Evolutionary conservation across 1,139 yeast genomes (phyloP).

Genomic region (Williopsis jadinii): DNA sequence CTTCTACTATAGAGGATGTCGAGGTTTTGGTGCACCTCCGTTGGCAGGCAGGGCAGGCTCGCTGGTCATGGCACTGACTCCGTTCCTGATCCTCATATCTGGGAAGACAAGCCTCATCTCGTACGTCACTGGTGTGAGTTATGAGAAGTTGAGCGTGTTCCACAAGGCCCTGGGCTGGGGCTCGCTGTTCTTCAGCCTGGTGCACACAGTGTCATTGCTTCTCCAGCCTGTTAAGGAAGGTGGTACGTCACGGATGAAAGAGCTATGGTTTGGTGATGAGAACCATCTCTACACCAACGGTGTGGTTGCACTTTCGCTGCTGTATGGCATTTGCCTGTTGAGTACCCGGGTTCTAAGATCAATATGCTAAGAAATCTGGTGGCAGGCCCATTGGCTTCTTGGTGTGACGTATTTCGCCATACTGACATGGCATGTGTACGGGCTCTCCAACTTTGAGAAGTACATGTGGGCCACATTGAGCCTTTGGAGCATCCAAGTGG

Average conservation of each 20-base stretch:
- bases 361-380: constrained; percentile 42
- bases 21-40: constrained; percentile 60
- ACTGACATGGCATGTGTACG: constrained; percentile 43
- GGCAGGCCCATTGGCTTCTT: constrained; percentile 52
- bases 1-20: constrained; percentile 48
- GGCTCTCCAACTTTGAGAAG: constrained; percentile 32
- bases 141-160: constrained; percentile 45
- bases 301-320: constrained; percentile 37
- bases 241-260: constrained; percentile 27
- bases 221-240: constrained; percentile 44
- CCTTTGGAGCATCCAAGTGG: constrained; percentile 47
- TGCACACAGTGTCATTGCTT: constrained; percentile 51
- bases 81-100: constrained; percentile 42
- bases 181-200: constrained; percentile 40
- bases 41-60: constrained; percentile 47
- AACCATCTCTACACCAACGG: constrained; percentile 25
- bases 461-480: constrained; percentile 53
- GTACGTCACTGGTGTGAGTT: constrained; percentile 46
- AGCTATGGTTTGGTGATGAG: constrained; percentile 6
- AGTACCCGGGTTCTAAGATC: constrained; percentile 41
- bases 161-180: constrained; percentile 40
- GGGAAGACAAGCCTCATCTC: constrained; percentile 49
- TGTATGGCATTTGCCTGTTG: constrained; percentile 39
- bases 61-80: constrained; percentile 46
- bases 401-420: constrained; percentile 49